Evolutionary conservation across 2,329 filamentous ascomycete genomes (phyloP).

Genomic region (Dothideomycetes sp.): DNA sequence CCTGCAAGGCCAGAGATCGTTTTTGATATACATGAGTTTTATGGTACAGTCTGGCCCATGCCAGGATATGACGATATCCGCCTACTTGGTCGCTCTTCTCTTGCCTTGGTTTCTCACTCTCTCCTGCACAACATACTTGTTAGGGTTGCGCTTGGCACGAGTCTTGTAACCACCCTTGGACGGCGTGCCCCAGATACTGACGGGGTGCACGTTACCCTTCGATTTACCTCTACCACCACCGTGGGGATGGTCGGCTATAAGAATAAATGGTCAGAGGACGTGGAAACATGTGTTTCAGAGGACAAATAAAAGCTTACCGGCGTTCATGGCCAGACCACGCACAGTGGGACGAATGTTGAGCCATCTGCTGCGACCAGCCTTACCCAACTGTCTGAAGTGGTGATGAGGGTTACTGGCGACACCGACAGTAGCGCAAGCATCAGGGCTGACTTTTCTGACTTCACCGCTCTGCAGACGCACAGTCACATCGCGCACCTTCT

Average conservation of each 20-base stretch:
- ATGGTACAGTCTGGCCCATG: slow-evolving; percentile 1
- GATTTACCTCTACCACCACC: slow-evolving; percentile 98
- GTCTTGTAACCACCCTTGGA: slow-evolving; percentile 90
- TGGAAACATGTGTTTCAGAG: neutral
- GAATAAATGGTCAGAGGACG: slow-evolving; percentile 12
- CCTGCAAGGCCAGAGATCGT: too few relatives aligned
- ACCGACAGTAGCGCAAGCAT: slow-evolving; percentile 91
- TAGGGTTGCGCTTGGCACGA: slow-evolving; percentile 75
- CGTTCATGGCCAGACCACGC: slow-evolving; percentile 97
- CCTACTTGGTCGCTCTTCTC: slow-evolving; percentile 42
- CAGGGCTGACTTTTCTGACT: slow-evolving; percentile 76
- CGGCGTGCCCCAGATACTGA: slow-evolving; percentile 92
- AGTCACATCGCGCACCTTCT: slow-evolving; percentile 69
- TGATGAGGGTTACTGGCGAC: slow-evolving; percentile 88
- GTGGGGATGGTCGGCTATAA: slow-evolving; percentile 80
- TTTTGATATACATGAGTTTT: slow-evolving; percentile 8
- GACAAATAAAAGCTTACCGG: slow-evolving; percentile 46
- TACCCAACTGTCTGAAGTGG: slow-evolving; percentile 84
- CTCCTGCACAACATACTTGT: slow-evolving; percentile 81
- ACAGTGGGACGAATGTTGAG: slow-evolving; percentile 91
- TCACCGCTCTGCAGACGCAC: slow-evolving; percentile 89
- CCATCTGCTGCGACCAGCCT: slow-evolving; percentile 89
- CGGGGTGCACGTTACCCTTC: slow-evolving; percentile 92
- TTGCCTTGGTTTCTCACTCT: slow-evolving; percentile 86
- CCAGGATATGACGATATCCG: neutral